phyloP scores from a whole-genome alignment of 495 filamentous ascomycete genomes.

The Aspergillus taichungensis region DNA sequence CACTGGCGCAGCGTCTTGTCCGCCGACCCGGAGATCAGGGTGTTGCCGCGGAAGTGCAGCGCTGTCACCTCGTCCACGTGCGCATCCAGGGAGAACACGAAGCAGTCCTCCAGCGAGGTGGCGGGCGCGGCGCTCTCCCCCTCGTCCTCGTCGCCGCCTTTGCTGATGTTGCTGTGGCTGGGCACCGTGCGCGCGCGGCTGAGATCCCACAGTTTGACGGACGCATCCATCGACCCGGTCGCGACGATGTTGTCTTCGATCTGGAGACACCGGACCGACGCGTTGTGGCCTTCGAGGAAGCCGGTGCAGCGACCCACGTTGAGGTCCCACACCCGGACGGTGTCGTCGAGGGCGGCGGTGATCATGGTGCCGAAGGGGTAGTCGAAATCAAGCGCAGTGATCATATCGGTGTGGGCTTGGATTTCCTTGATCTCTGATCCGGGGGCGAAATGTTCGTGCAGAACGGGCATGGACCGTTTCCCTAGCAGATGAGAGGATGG shows the following conservation, averaged over 20 bases:
- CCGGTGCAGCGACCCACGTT: conserved; percentile 87
- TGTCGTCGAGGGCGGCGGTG: conserved; percentile 90
- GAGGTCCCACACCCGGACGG: conserved; percentile 95
- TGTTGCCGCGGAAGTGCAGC: conserved; percentile 78
- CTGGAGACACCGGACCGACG: conserved; percentile 86
- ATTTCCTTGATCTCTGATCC: conserved; percentile 83
- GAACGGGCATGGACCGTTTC: conserved; percentile 83
- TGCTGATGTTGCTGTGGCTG: conserved; percentile 55
- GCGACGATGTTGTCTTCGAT: conserved; percentile 94
- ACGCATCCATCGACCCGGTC: conserved; percentile 92
- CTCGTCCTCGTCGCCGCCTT: conserved; percentile 52
- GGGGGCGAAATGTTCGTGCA: conserved; percentile 92
- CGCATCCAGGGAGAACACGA: conserved; percentile 74
- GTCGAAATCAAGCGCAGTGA: conserved; percentile 92
- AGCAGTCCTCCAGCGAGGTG: conserved; percentile 77
- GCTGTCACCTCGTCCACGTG: conserved; percentile 95
- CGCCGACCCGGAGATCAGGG: conserved; percentile 87
- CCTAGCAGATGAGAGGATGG: conserved; percentile 20
- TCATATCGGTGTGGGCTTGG: conserved; percentile 76
- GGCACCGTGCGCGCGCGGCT: conserved; percentile 52
- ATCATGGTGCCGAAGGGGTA: conserved; percentile 93
- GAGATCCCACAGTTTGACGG: conserved; percentile 91
- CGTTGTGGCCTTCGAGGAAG: conserved; percentile 84
- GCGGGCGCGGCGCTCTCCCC: conserved; percentile 53
- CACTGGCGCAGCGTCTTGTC: conserved; percentile 97